Base-by-base conservation (phyloP, 2,329 filamentous ascomycete genomes). In the Amauroascus verrucosus region DNA sequence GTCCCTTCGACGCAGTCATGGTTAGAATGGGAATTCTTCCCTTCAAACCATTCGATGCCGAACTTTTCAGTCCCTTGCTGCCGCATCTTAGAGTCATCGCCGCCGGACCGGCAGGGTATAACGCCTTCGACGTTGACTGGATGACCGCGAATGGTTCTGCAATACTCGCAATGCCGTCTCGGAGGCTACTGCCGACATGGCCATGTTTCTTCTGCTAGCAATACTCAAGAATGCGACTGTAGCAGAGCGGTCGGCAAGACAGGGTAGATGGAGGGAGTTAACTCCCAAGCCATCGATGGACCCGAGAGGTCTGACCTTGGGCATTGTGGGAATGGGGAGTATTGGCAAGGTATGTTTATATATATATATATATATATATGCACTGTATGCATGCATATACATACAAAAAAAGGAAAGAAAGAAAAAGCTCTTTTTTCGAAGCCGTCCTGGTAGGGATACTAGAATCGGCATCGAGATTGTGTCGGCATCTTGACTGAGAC, bases 151-250 rank as follows among this genome's bases (percentile, higher is more conserved):
- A 70, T 6, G 69, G 64, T 79, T 81, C 59, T 80, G 76, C 65
- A 81, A 79, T 57, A 72, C 72, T 0, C 62, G 74, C 1, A 71
- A 81, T 55, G 78, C 76, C 0, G 76, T 77, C 0, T 72, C 77
- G 0, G 74, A 81, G 53, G 75, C 77, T 1, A 77, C 74, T 0
- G 74, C 75, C 0, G 74, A 77, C 41, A 74, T 77, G 70, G 72
- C 76, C 8, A 65, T 76, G n/a, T 75, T 75, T 60, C 64, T 73
- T 55, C 71, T 67, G 45, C 70, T 75, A 50, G 73, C 71, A 1
- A 62, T 72, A 0, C 59, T 80, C 18, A 72, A 76, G 48, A 74
- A 79, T 54, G 69, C 74, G 0, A 68, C 61, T 2, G 60, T 63
- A 0, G 69, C 69, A 2, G 72, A 76, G 58, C 68, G 62, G 45